Conservation (phyloP, 1,284 basidiomycete genomes). For the Trichosporon asahii region DNA sequence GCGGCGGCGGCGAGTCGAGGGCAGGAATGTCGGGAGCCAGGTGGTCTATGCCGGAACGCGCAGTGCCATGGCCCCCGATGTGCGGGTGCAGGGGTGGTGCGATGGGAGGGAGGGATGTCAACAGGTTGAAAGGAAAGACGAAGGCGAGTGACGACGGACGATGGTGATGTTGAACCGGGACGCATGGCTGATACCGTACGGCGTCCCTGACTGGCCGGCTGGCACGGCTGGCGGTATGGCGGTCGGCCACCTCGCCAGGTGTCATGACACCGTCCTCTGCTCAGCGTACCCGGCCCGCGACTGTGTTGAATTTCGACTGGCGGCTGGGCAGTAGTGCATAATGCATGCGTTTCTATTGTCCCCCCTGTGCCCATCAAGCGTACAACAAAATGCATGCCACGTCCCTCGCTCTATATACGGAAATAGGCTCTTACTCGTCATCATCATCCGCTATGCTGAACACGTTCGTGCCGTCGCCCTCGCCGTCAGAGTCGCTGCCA, state of each 20-base stretch:
- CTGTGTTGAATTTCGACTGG: neutral
- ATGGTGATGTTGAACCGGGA: neutral
- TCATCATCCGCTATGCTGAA: constrained; percentile 7
- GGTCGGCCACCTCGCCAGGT: neutral
- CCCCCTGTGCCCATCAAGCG: neutral
- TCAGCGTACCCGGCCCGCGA: neutral
- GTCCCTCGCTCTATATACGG: neutral
- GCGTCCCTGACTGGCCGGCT: constrained; percentile 1
- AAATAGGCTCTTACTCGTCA: neutral
- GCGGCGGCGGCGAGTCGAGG: neutral
- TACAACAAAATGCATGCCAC: constrained; percentile 1
- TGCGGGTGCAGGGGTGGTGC: neutral
- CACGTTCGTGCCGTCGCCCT: neutral
- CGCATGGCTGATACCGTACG: neutral
- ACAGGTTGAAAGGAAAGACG: neutral
- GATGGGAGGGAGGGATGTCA: neutral
- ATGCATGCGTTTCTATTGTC: neutral
- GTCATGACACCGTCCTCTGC: neutral
- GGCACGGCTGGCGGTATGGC: neutral
- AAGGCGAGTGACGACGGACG: neutral
- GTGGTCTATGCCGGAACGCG: neutral
- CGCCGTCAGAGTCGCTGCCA: neutral
- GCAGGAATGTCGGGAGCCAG: neutral
- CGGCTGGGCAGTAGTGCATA: neutral
- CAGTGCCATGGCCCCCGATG: constrained; percentile 1